Evolutionary conservation across 495 filamentous ascomycete species (phyloP).

Genomic region (Penicillium simplicissimum): DNA sequence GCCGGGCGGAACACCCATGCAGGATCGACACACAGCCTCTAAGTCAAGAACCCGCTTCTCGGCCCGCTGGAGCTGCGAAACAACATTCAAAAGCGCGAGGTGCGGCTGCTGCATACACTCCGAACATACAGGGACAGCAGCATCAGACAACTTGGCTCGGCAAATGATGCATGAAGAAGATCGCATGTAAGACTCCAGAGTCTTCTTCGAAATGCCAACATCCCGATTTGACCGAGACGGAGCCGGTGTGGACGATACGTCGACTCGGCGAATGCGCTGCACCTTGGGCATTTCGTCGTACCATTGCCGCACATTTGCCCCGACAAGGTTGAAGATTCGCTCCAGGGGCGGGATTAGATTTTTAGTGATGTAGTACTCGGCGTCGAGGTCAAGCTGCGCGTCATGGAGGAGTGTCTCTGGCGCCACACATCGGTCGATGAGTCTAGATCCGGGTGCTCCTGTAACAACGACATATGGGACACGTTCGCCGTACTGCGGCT

Average conservation of each 20-base stretch:
- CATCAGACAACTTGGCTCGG: conserved; percentile 59
- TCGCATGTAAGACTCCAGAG: conserved; percentile 82
- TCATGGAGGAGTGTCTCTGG: conserved; percentile 80
- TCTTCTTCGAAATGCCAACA: conserved; percentile 25
- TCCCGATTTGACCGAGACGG: conserved; percentile 2
- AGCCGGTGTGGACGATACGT: conserved; percentile 22
- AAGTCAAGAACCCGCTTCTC: conserved; percentile 68
- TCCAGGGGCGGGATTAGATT: conserved; percentile 94
- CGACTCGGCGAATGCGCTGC: conserved; percentile 65
- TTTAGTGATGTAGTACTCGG: conserved; percentile 96
- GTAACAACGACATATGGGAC: conserved; percentile 92
- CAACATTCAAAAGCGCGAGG: conserved; percentile 61
- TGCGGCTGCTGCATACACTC: conserved; percentile 59
- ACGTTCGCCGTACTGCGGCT: conserved; percentile 94
- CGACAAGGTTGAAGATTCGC: conserved; percentile 95
- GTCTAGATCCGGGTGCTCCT: conserved; percentile 79
- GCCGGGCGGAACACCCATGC: conserved; percentile 66
- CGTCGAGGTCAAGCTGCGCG: conserved; percentile 79
- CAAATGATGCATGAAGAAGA: conserved; percentile 79
- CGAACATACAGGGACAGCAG: conserved; percentile 56
- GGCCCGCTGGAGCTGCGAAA: conserved; percentile 56
- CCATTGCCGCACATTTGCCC: conserved; percentile 88
- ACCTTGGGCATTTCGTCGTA: conserved; percentile 96
- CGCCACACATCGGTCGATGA: conserved; percentile 87
- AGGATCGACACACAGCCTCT: conserved; percentile 78